Conservation (phyloP, 2,329 filamentous ascomycete species). For the Sphaerulina vaccinii region DNA sequence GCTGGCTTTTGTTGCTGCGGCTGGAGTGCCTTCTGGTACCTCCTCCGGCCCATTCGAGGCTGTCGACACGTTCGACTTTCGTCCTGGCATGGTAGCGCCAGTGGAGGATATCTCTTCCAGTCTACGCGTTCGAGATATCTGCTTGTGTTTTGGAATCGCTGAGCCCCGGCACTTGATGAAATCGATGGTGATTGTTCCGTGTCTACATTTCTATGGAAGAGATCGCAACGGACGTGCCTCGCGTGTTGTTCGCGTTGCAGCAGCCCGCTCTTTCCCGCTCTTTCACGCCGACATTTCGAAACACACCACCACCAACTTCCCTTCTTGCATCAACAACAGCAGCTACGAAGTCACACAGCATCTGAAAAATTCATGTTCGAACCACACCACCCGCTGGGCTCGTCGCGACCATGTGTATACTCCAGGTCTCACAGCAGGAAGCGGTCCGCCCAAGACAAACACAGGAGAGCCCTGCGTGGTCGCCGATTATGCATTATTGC, state of each 20-base stretch:
- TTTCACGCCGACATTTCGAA: not conserved
- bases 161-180: not conserved
- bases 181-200: not conserved
- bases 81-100: slow-evolving; percentile 43
- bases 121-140: not conserved
- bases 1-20: slow-evolving; percentile 23
- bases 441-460: not conserved
- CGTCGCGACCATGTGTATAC: not conserved
- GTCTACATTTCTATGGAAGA: not conserved
- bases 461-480: not conserved
- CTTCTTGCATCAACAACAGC: too few species aligned
- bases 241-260: not conserved
- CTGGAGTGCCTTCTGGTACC: slow-evolving; percentile 32
- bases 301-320: too few species aligned
- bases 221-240: not conserved
- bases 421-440: not conserved
- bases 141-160: not conserved
- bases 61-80: slow-evolving; percentile 48
- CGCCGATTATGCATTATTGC: not conserved
- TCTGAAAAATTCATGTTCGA: too few species aligned
- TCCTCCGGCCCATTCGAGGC: slow-evolving; percentile 41
- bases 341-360: too few species aligned
- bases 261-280: not conserved
- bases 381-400: too few species aligned
- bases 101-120: not conserved